Evolutionary conservation across 192 early-diverging fungal species (phyloP).

Genomic region (Pecoramyces ruminantium): DNA sequence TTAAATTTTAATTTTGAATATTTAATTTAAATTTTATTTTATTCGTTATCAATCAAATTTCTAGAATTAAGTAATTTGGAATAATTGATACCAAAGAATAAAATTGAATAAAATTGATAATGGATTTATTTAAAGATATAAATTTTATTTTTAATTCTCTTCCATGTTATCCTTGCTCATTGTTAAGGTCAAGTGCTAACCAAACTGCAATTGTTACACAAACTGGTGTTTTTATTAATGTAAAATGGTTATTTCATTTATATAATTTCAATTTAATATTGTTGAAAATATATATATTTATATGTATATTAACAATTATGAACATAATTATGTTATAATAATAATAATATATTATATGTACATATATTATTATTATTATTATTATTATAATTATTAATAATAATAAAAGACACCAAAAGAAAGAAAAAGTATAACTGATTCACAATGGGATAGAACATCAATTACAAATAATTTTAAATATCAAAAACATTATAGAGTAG

Average conservation of each 20-base stretch:
- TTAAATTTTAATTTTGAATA: too few species aligned
- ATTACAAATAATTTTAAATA: neutral
- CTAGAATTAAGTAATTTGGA: too few species aligned
- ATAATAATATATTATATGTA: neutral
- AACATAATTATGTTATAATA: too few species aligned
- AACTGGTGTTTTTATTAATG: neutral
- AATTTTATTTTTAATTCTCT: neutral
- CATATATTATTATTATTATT: neutral
- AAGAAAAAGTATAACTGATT: neutral
- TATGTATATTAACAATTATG: too few species aligned
- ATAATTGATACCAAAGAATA: too few species aligned
- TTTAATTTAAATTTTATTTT: too few species aligned
- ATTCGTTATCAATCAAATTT: too few species aligned
- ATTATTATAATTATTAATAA: neutral
- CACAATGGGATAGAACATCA: neutral
- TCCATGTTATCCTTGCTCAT: neutral
- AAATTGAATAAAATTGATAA: too few species aligned
- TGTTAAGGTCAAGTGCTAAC: neutral
- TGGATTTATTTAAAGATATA: neutral
- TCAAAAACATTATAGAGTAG: neutral
- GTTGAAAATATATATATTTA: too few species aligned
- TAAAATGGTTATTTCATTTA: neutral
- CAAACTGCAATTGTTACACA: neutral
- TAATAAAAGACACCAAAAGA: neutral
- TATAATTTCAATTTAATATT: too few species aligned